Evolutionary conservation across 306 rosid species (phyloP).

Genomic region (Rosa lucieae): DNA sequence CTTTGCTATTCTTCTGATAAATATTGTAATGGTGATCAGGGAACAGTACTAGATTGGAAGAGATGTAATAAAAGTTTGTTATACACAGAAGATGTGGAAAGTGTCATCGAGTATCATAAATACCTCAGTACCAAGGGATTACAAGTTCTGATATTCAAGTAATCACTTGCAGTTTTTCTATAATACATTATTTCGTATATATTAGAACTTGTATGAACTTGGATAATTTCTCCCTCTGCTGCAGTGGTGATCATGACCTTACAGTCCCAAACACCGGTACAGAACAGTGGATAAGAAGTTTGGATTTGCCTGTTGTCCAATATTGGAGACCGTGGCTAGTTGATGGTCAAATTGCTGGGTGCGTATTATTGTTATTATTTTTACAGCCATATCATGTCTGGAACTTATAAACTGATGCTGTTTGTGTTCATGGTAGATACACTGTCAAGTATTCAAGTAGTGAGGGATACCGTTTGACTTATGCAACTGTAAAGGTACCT

Average conservation of each 20-base stretch:
- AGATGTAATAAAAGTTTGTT: conserved; percentile 23
- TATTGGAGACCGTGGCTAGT: conserved; percentile 31
- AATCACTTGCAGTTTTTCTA: not conserved
- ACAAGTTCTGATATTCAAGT: conserved; percentile 32
- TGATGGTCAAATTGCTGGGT: conserved; percentile 36
- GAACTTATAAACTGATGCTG: not conserved
- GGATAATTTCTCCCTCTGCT: not conserved
- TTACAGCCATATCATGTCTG: not conserved
- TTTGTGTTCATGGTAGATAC: conserved; percentile 7
- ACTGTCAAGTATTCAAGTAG: conserved; percentile 18
- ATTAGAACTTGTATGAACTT: not conserved
- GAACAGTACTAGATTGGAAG: conserved; percentile 25
- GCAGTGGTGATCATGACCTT: conserved; percentile 36
- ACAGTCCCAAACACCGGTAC: conserved; percentile 20
- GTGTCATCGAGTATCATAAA: conserved; percentile 21
- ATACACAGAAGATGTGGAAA: conserved; percentile 11
- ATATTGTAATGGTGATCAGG: not conserved
- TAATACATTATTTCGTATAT: no score
- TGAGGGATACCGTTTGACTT: conserved; percentile 25
- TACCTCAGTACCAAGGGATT: conserved; percentile 25
- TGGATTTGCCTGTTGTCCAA: conserved; percentile 19
- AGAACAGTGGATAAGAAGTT: conserved; percentile 18
- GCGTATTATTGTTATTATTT: not conserved
- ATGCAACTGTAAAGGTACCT: conserved; percentile 27
- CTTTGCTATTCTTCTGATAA: not conserved